phyloP scores from a whole-genome alignment of 2,329 filamentous ascomycete genomes.

The Gaeumannomyces sp. region DNA sequence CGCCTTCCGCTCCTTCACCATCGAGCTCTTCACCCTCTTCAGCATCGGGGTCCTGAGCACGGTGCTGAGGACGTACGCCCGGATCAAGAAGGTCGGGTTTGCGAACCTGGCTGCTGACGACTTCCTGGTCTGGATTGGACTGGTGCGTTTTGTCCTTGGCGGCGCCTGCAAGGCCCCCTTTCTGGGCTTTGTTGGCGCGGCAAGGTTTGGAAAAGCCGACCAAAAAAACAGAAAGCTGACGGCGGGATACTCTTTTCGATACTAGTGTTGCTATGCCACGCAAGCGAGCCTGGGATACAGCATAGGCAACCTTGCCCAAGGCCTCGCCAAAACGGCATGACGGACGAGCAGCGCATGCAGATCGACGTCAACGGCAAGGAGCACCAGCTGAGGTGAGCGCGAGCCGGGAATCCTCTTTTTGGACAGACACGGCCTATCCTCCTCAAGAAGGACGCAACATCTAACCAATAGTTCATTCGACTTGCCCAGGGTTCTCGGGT shows the following conservation, averaged over 20 bases:
- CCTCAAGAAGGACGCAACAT: too few species aligned
- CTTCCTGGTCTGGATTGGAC: conserved; percentile 26
- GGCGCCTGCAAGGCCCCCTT: conserved; percentile 13
- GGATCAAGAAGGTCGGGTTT: conserved; percentile 26
- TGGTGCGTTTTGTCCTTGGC: conserved; percentile 9
- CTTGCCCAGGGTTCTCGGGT: conserved; percentile 38
- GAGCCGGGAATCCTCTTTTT: too few species aligned
- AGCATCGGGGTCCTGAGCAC: conserved; percentile 28
- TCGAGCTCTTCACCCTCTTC: conserved; percentile 30
- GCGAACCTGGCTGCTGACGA: conserved; percentile 29
- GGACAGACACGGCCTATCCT: neutral
- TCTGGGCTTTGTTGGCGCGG: too few species aligned
- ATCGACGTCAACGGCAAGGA: conserved; percentile 29
- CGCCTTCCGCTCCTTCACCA: conserved; percentile 24
- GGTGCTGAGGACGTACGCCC: conserved; percentile 29
- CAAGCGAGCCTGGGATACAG: conserved; percentile 42
- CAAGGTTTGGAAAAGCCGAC: neutral
- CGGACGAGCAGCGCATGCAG: conserved; percentile 36
- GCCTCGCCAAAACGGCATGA: conserved; percentile 51
- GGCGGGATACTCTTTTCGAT: neutral
- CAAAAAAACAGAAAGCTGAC: neutral
- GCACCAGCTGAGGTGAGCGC: neutral
- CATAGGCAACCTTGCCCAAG: conserved; percentile 39
- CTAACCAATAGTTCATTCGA: neutral
- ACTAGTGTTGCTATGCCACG: conserved; percentile 41